Evolutionary conservation across 2,329 filamentous ascomycete genomes (phyloP).

Genomic region (Zarea fungicola): DNA sequence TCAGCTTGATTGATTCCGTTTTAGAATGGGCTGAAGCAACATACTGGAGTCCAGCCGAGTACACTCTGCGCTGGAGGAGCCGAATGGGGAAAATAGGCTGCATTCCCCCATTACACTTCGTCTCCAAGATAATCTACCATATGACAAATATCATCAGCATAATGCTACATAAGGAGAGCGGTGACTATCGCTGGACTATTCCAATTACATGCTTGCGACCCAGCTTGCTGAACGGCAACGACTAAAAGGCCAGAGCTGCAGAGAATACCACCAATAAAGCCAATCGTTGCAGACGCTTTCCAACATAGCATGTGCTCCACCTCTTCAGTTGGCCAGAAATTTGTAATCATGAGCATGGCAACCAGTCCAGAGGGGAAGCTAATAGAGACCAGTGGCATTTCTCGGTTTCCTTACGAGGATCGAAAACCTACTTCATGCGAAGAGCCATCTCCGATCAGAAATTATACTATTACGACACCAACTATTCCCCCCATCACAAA

Average conservation of each 20-base stretch:
- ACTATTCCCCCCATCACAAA: conserved; percentile 55
- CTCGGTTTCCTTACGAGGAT: background rate
- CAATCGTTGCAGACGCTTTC: conserved; percentile 42
- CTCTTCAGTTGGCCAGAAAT: conserved; percentile 39
- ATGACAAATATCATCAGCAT: conserved; percentile 43
- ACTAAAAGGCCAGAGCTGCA: conserved; percentile 49
- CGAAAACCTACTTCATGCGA: conserved; percentile 51
- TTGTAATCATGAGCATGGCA: conserved; percentile 42
- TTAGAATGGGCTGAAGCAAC: conserved; percentile 17
- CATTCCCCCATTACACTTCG: conserved; percentile 32
- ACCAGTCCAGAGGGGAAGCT: conserved; percentile 46
- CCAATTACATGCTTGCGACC: conserved; percentile 48
- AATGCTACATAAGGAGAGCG: conserved; percentile 40
- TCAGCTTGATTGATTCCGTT: conserved; percentile 13
- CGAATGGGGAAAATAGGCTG: conserved; percentile 52
- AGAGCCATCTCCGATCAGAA: conserved; percentile 55
- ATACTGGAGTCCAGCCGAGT: conserved; percentile 46
- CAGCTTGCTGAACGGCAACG: conserved; percentile 52
- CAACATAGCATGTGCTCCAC: conserved; percentile 32
- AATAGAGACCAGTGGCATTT: conserved; percentile 15
- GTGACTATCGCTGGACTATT: conserved; percentile 44
- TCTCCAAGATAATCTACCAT: conserved; percentile 46
- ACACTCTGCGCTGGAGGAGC: conserved; percentile 44
- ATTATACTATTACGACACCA: conserved; percentile 50
- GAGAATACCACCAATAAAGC: conserved; percentile 47